A percentile compares a stretch with the other conserved stretches of the same genome.
phyloP scores from a whole-genome alignment of 306 rosid species.

The Dalbergia oliveri region DNA sequence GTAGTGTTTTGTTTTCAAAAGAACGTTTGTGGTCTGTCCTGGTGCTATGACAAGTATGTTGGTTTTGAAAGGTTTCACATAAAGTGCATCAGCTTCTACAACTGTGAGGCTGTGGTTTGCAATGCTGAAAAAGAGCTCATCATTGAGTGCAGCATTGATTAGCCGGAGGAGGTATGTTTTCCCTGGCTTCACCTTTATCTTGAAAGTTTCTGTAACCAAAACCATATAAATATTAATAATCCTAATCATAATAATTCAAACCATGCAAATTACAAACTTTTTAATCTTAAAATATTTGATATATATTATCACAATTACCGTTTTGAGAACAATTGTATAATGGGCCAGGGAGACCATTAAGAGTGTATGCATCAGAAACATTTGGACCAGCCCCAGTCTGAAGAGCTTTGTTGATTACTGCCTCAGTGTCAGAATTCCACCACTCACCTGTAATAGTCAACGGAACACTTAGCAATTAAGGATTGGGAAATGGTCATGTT shows the following conservation, averaged over 20 bases:
- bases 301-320: background rate
- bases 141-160: conserved; percentile 51
- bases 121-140: conserved; percentile 44
- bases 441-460: conserved; percentile 44
- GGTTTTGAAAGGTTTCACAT: conserved; percentile 41
- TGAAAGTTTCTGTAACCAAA: conserved; percentile 39
- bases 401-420: conserved; percentile 47
- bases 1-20: conserved; percentile 31
- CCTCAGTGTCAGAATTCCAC: conserved; percentile 50
- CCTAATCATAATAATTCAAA: too few relatives aligned
- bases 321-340: conserved; percentile 45
- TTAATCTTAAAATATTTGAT: too few relatives aligned
- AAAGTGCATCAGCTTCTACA: conserved; percentile 46
- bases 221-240: too few relatives aligned
- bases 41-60: conserved; percentile 40
- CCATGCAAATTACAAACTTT: too few relatives aligned
- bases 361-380: conserved; percentile 46
- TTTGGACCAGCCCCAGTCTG: conserved; percentile 43
- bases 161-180: conserved; percentile 44
- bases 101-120: conserved; percentile 45
- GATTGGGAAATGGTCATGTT: background rate
- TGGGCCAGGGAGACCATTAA: conserved; percentile 48
- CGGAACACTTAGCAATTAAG: background rate
- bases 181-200: conserved; percentile 46
- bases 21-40: conserved; percentile 49